Percentiles rank a stretch among this genome's conserved stretches.
phyloP scores from a whole-genome alignment of 192 early-diverging fungal genomes.

The Linnemannia hyalina region DNA sequence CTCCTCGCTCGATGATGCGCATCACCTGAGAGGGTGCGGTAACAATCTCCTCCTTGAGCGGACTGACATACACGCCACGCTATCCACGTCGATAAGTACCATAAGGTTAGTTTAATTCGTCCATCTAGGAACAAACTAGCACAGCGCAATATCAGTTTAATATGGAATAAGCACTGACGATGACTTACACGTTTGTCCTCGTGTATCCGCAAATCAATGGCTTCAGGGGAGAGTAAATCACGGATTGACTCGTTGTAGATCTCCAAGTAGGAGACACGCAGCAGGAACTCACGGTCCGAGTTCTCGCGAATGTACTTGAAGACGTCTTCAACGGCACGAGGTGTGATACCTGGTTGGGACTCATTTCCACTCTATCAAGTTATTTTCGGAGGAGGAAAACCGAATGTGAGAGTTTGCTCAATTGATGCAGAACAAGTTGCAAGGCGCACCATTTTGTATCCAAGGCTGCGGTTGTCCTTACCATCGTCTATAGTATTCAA shows the following conservation, averaged over 20 bases:
- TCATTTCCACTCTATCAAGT: slow-evolving; percentile 72
- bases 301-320: slow-evolving; percentile 80
- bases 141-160: not conserved
- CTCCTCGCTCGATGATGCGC: slow-evolving; percentile 81
- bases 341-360: slow-evolving; percentile 81
- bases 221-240: slow-evolving; percentile 89
- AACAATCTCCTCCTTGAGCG: slow-evolving; percentile 81
- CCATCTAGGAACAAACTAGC: not conserved
- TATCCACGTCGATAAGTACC: slow-evolving; percentile 10
- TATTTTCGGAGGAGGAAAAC: not conserved
- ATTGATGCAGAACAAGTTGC: not conserved
- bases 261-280: slow-evolving; percentile 98
- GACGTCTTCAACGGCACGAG: slow-evolving; percentile 81
- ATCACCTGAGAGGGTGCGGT: slow-evolving; percentile 79
- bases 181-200: slow-evolving; percentile 69
- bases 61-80: slow-evolving; percentile 81
- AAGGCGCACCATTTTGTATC: not conserved
- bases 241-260: slow-evolving; percentile 97
- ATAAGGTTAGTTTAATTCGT: not conserved
- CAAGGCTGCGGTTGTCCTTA: slow-evolving; percentile 16
- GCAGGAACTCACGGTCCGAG: slow-evolving; percentile 82
- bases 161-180: not conserved
- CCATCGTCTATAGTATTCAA: slow-evolving; percentile 59
- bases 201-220: slow-evolving; percentile 88
- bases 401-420: slow-evolving; percentile 28